phyloP scores from a whole-genome alignment of 1,284 basidiomycete species.

The Cryptococcus wingfieldii region DNA sequence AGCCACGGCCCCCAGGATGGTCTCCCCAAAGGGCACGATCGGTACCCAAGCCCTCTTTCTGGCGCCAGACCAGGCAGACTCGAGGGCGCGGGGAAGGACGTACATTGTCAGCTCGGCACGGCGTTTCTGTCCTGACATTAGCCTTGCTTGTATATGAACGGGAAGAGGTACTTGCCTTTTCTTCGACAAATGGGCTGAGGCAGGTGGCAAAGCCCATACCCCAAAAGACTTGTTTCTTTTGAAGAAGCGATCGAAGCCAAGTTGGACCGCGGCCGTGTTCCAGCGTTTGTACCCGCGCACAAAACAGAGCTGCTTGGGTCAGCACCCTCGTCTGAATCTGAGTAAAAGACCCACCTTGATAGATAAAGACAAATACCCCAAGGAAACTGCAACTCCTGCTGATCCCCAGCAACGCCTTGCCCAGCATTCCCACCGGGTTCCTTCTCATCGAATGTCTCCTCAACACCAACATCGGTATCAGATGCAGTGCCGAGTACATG shows the following conservation, averaged over 20 bases:
- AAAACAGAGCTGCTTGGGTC: constrained; percentile 54
- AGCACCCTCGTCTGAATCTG: not conserved
- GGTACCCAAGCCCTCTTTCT: constrained; percentile 73
- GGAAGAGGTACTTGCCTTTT: constrained; percentile 51
- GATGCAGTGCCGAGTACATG: constrained; percentile 81
- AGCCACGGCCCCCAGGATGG: constrained; percentile 64
- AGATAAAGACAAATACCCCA: constrained; percentile 76
- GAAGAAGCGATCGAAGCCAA: constrained; percentile 57
- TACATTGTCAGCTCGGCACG: constrained; percentile 69
- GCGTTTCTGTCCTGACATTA: constrained; percentile 32
- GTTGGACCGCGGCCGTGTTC: constrained; percentile 55
- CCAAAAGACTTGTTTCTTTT: constrained; percentile 69
- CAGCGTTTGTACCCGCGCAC: constrained; percentile 53
- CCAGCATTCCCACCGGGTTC: constrained; percentile 62
- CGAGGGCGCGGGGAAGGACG: constrained; percentile 84
- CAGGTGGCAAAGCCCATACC: constrained; percentile 71
- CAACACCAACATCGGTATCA: constrained; percentile 79
- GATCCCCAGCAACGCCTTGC: constrained; percentile 67
- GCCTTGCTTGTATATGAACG: not conserved
- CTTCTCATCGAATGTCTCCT: constrained; percentile 53
- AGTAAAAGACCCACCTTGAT: constrained; percentile 60
- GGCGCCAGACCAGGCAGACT: constrained; percentile 78
- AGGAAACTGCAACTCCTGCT: constrained; percentile 83
- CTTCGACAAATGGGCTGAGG: constrained; percentile 79
- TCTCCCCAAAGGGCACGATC: constrained; percentile 61